Percentiles rank a stretch among this genome's conserved stretches.
Evolutionary conservation across 2,329 filamentous ascomycete species (phyloP).

Genomic region (Diaporthe aspalathi): DNA sequence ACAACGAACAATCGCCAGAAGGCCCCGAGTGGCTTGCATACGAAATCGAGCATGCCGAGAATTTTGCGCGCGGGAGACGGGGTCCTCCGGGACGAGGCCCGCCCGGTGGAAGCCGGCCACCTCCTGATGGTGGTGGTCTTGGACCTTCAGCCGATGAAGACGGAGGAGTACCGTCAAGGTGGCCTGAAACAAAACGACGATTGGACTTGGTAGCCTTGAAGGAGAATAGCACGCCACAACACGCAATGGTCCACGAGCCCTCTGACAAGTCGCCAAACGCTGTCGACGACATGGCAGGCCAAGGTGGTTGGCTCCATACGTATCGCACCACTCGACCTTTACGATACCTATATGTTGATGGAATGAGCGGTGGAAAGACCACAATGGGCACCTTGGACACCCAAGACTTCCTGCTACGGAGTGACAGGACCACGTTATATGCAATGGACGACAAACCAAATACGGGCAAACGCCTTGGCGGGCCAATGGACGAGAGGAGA

Average conservation of each 20-base stretch:
- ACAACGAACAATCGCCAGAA: slow-evolving; percentile 56
- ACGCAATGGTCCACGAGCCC: slow-evolving; percentile 9
- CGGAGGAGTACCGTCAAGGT: not conserved
- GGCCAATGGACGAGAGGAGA: slow-evolving; percentile 56
- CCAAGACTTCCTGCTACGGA: slow-evolving; percentile 71
- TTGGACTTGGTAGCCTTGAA: not conserved
- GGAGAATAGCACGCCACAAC: slow-evolving; percentile 22
- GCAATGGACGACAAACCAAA: slow-evolving; percentile 21
- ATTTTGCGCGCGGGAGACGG: slow-evolving; percentile 64
- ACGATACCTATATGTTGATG: slow-evolving; percentile 75
- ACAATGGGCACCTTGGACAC: slow-evolving; percentile 74
- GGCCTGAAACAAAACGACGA: not conserved
- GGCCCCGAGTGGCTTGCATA: slow-evolving; percentile 80
- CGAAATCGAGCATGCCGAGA: slow-evolving; percentile 78
- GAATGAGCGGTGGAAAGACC: slow-evolving; percentile 75
- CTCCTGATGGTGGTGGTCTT: slow-evolving; percentile 25
- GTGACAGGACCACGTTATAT: slow-evolving; percentile 42
- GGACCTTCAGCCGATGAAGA: not conserved
- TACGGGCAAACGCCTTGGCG: slow-evolving; percentile 12
- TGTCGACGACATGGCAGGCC: not conserved
- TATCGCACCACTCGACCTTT: slow-evolving; percentile 70
- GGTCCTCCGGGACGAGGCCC: slow-evolving; percentile 20
- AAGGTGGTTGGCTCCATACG: slow-evolving; percentile 72
- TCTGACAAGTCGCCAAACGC: not conserved
- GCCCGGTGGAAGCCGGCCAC: not conserved